Evolutionary conservation across 2,329 filamentous ascomycete species (phyloP).

Genomic region (Venturia pyrina): DNA sequence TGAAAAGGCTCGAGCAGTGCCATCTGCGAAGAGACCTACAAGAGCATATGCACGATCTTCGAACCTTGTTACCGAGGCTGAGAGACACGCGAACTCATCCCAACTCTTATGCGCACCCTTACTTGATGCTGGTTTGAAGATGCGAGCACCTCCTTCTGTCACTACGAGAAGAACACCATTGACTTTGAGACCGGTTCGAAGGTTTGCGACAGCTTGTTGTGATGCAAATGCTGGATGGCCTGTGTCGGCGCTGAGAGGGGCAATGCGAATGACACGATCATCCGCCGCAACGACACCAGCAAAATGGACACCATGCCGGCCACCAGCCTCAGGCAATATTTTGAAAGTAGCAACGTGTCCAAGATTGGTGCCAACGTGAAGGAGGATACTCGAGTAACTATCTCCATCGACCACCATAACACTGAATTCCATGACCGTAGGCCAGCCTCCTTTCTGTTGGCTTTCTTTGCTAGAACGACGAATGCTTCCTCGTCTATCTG

Average conservation of each 20-base stretch:
- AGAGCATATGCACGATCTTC: conserved; percentile 62
- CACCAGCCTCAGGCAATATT: conserved; percentile 60
- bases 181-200: conserved; percentile 62
- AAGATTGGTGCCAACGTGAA: conserved; percentile 79
- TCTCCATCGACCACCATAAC: conserved; percentile 87
- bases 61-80: conserved; percentile 60
- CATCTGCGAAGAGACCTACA: conserved; percentile 76
- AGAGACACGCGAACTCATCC: conserved; percentile 72
- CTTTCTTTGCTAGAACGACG: conserved; percentile 37
- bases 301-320: conserved; percentile 62
- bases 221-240: conserved; percentile 69
- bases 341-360: conserved; percentile 87
- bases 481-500: conserved; percentile 68
- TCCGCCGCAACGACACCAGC: conserved; percentile 59
- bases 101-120: conserved; percentile 93
- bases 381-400: conserved; percentile 85
- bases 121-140: conserved; percentile 73
- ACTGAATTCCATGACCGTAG: conserved; percentile 77
- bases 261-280: conserved; percentile 62
- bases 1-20: conserved; percentile 67
- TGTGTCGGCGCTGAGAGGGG: conserved; percentile 67
- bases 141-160: conserved; percentile 62
- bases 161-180: conserved; percentile 75
- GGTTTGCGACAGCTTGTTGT: conserved; percentile 61
- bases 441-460: conserved; percentile 53